Conservation (phyloP, 1,284 basidiomycete genomes). For the Ustilago trichophora region DNA sequence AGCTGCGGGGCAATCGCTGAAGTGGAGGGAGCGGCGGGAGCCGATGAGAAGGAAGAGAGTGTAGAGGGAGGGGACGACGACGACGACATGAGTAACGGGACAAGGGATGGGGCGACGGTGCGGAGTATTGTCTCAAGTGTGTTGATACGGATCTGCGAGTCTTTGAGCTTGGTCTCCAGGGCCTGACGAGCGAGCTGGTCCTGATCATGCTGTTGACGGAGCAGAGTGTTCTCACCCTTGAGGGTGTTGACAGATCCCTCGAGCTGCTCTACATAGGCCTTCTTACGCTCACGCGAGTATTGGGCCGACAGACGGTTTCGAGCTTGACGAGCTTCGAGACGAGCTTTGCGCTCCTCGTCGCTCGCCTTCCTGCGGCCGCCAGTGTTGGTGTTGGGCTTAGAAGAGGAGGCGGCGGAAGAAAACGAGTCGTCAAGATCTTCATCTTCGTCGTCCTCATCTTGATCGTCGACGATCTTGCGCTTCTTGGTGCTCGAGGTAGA, state of each 20-base stretch:
- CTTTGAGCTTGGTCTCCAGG: conserved; percentile 43
- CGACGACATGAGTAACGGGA: conserved; percentile 24
- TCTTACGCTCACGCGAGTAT: conserved; percentile 62
- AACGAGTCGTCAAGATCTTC: conserved; percentile 14
- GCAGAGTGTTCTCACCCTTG: conserved; percentile 42
- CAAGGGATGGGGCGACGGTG: conserved; percentile 32
- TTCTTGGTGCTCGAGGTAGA: conserved; percentile 37
- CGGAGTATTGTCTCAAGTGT: conserved; percentile 50
- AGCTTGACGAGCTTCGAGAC: conserved; percentile 61
- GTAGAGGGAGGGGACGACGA: too few species aligned
- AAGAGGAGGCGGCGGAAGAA: conserved; percentile 19
- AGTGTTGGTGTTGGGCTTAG: conserved; percentile 24
- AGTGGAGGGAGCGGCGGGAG: conserved; percentile 22
- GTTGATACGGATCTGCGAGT: conserved; percentile 43
- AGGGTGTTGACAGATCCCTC: conserved; percentile 49
- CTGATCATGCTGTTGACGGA: conserved; percentile 23
- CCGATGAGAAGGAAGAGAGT: conserved; percentile 16
- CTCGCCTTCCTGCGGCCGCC: conserved; percentile 37
- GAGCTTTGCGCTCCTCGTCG: conserved; percentile 59
- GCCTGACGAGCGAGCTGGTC: conserved; percentile 20
- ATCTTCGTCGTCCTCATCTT: conserved; percentile 12
- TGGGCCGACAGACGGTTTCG: conserved; percentile 64
- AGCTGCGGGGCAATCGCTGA: conserved; percentile 21
- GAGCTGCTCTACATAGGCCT: conserved; percentile 57
- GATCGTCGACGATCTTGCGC: conserved; percentile 15